Percentiles rank a stretch among this genome's conserved stretches.
These are phyloP conservation scores for Kwoniella dendrophila DNA, from an alignment of 768 basidiomycete genomes.

Conservation along the genomic window DNA sequence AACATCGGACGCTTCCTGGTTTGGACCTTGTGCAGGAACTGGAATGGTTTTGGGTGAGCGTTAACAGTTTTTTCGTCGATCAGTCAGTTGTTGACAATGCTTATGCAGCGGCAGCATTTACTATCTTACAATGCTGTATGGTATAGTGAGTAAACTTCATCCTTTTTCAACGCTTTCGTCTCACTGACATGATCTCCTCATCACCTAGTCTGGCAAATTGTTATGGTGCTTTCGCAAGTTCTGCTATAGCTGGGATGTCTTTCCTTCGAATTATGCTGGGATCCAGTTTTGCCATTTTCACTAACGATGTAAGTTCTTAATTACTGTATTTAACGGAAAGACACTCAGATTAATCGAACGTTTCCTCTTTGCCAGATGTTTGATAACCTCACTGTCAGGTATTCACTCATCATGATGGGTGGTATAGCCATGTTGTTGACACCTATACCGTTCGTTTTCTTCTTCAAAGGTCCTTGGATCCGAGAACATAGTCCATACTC, in stretches of 20 bases:
- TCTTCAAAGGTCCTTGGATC: slow-evolving; percentile 52
- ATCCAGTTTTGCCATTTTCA: slow-evolving; percentile 65
- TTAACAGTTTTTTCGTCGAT: background rate
- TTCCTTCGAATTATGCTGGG: slow-evolving; percentile 60
- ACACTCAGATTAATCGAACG: background rate
- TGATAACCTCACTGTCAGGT: slow-evolving; percentile 62
- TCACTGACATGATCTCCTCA: background rate
- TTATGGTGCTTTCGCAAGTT: slow-evolving; percentile 66
- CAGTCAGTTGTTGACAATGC: background rate
- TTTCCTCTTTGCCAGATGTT: slow-evolving; percentile 59
- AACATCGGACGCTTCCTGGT: slow-evolving; percentile 64
- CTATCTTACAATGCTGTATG: slow-evolving; percentile 39
- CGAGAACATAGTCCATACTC: slow-evolving; percentile 39
- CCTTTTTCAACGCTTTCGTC: background rate
- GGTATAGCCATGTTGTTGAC: slow-evolving; percentile 63
- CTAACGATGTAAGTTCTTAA: slow-evolving; percentile 5
- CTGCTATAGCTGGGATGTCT: slow-evolving; percentile 69
- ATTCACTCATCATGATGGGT: slow-evolving; percentile 58
- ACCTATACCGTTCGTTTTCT: slow-evolving; percentile 60
- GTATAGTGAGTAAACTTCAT: slow-evolving; percentile 58
- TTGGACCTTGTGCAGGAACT: slow-evolving; percentile 65
- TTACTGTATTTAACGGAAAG: background rate
- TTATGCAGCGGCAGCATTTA: slow-evolving; percentile 11
- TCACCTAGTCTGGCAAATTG: slow-evolving; percentile 62
- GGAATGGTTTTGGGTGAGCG: slow-evolving; percentile 57